Evolutionary conservation across 225 moss, liverwort and hornwort species (phyloP), one percentile per base, ranked within the genome.

Genomic region (Sphagnum contortum): DNA sequence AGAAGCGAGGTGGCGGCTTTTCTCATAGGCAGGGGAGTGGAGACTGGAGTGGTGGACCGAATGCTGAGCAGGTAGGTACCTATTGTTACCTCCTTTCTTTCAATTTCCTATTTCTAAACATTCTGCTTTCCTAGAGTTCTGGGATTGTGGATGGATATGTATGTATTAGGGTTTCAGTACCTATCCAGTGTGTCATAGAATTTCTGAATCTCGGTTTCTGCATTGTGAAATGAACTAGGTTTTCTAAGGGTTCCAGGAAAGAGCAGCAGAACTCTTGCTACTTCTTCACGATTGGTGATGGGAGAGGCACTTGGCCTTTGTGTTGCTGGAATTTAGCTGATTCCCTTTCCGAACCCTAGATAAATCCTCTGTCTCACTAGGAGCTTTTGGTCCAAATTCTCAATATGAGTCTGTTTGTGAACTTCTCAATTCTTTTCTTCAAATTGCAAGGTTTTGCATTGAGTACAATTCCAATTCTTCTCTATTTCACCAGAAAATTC

Each of bases 61-160:
- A 89, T 89, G 88, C 74, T 78, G 61, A 73, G 70, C 53, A 85
- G 81, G 78, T 88, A 62, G 29, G 29, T 29, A 29, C 29, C 29
- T 29, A 29, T 29, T 29, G 29, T 0, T 29, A 29, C 29, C 29
- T 29, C 29, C 29, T 29, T 29, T 29, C 29, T 29, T 29, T 29
- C 29, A 29, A 29, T 29, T 29, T 29, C 29, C 29, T 29, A 29
- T 29, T 29, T 29, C 29, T 6, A 64, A 9, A 3, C 12, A 10
- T 46, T 4, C 62, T 4, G 47, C 5, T 48, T 62, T 4, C 47
- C 45, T 48, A 3, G n/a, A 29, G 29, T 29, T 29, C 29, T 29
- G 29, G 29, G 29, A 1, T 29, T 29, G 29, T 29, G 0, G 29
- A 29, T 29, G 29, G 29, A 29, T 29, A 7, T 8, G 2, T 44